Percentiles rank a stretch among this genome's conserved stretches.
Conservation (phyloP, 352 stramenopile genomes). For the Globisporangium spinosum region DNA sequence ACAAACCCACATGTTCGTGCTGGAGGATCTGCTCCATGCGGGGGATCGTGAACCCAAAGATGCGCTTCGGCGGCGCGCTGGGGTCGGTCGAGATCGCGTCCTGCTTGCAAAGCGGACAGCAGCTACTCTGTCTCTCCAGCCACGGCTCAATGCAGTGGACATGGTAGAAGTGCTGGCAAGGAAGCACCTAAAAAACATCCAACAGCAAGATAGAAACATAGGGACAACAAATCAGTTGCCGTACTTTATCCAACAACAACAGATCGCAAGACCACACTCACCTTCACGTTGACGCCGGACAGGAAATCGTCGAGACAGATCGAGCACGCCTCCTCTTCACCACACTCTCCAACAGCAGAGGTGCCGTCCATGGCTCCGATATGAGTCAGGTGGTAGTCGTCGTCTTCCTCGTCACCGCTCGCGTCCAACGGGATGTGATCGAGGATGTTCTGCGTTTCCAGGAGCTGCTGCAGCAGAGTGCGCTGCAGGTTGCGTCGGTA, state of each 20-base stretch:
- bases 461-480: constrained; percentile 37
- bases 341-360: not conserved
- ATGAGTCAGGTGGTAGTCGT: constrained; percentile 2
- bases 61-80: constrained; percentile 44
- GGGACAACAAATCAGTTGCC: not conserved
- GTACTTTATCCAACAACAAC: not conserved
- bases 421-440: constrained; percentile 40
- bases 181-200: constrained; percentile 41
- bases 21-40: constrained; percentile 65
- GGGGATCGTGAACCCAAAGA: constrained; percentile 62
- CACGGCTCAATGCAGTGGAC: constrained; percentile 84
- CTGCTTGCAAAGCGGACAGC: constrained; percentile 83
- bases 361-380: not conserved
- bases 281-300: constrained; percentile 51
- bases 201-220: not conserved
- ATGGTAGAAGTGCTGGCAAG: constrained; percentile 86
- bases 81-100: constrained; percentile 61
- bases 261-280: constrained; percentile 4
- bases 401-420: not conserved
- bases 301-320: constrained; percentile 82
- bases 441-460: constrained; percentile 44
- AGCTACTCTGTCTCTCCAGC: constrained; percentile 71
- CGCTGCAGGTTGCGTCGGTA: constrained; percentile 55
- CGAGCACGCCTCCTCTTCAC: constrained; percentile 34
- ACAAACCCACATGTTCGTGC: constrained; percentile 58